phyloP scores from a whole-genome alignment of 257 asterid species.

The Solanum chiquidenum region DNA sequence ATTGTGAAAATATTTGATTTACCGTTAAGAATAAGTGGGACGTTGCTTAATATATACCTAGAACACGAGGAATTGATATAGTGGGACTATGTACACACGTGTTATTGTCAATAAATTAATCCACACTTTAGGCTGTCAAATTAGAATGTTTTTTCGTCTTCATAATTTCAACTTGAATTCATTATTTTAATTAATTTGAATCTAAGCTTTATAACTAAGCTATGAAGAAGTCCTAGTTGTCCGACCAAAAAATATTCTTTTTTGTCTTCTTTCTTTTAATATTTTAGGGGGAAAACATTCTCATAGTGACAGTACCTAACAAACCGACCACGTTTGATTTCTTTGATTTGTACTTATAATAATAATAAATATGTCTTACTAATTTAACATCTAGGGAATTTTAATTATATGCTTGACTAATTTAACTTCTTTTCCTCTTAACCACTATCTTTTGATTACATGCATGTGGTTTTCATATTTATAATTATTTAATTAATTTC shows the following conservation, averaged over 20 bases:
- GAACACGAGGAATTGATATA: background rate
- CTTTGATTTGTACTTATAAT: background rate
- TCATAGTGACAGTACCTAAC: constrained; percentile 24
- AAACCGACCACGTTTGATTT: constrained; percentile 18
- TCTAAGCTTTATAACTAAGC: background rate
- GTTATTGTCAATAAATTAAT: background rate
- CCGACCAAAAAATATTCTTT: constrained; percentile 44
- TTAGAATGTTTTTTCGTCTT: background rate
- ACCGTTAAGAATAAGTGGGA: background rate
- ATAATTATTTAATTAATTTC: background rate
- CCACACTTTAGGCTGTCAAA: background rate
- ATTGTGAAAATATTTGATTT: background rate
- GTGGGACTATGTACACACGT: background rate
- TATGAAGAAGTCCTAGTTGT: background rate
- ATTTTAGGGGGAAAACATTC: background rate
- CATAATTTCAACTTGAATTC: background rate
- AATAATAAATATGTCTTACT: background rate
- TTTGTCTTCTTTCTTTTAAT: constrained; percentile 5
- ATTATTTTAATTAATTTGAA: background rate
- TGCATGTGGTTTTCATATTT: background rate
- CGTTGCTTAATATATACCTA: background rate
- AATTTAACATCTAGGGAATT: background rate
- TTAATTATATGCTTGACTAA: background rate
- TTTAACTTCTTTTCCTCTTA: background rate
- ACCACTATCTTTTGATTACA: background rate